phyloP scores from a whole-genome alignment of 805 yeast genomes.

The Saccharomycopsis schoenii region DNA sequence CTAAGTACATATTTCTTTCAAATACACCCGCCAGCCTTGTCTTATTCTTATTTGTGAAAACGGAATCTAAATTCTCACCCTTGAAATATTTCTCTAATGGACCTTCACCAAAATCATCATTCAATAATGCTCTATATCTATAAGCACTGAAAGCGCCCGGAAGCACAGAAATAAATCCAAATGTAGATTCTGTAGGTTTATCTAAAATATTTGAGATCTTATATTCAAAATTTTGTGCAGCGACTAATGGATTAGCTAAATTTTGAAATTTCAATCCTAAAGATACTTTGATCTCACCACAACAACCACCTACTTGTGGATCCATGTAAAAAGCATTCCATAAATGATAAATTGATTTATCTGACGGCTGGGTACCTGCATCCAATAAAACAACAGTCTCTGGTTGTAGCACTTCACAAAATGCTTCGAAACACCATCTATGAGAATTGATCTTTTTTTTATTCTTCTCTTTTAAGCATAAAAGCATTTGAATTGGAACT shows the following conservation, averaged over 20 bases:
- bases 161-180: constrained; percentile 88
- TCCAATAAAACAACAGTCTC: constrained; percentile 76
- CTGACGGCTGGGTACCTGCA: constrained; percentile 89
- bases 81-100: constrained; percentile 87
- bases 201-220: constrained; percentile 91
- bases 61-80: constrained; percentile 63
- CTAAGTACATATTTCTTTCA: constrained; percentile 92
- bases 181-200: constrained; percentile 90
- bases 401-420: constrained; percentile 75
- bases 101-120: constrained; percentile 59
- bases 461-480: constrained; percentile 84
- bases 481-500: constrained; percentile 79
- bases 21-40: constrained; percentile 69
- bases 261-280: constrained; percentile 51
- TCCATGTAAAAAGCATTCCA: constrained; percentile 78
- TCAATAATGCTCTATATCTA: constrained; percentile 67
- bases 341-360: constrained; percentile 73
- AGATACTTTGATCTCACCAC: constrained; percentile 91
- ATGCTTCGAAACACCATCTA: constrained; percentile 93
- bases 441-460: constrained; percentile 89
- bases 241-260: constrained; percentile 77
- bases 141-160: constrained; percentile 98
- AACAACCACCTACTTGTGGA: constrained; percentile 88
- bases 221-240: constrained; percentile 95
- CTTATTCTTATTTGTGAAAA: constrained; percentile 24